Evolutionary conservation across 2,329 filamentous ascomycete genomes (phyloP), one percentile per base, ranked within the genome.

Genomic region (Geoglossum cookeanum): DNA sequence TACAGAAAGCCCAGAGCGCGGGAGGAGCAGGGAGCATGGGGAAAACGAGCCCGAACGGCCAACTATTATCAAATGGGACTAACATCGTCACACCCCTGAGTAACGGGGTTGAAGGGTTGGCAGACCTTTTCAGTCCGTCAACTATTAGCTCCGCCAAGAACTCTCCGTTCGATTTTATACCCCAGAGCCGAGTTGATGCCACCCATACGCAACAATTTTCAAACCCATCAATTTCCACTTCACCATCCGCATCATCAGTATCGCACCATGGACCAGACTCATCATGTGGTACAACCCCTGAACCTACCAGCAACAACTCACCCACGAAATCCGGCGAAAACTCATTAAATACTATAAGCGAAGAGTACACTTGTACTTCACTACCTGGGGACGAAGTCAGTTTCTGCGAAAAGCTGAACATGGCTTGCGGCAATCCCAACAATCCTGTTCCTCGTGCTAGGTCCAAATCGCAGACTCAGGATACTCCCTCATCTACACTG

Each of bases 271-370:
- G 69, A 56, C 62, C 62, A 54, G 61, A 60, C 39, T 65, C 64
- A 35, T 66, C 64, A 48, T 63, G 63, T 64, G 84, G 83, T 30
- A 90, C 85, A 0, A 90, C 86, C 1, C 86, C 86, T 0, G 85
- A 90, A 67, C 83, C 86, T 0, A 15, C 39, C 3, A 80, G 76
- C 53, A 83, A 80, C 35, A 83, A 85, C 63, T 90, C 85, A 15
- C 86, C 83, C 3, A 72, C 55, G 4, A 84, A 85, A 67, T 76
- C 82, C 17, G 66, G 79, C 45, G 81, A 84, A 60, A 78, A 59
- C 51, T 54, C 77, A 0, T 64, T 83, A 62, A 77, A 78, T 1
- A 83, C 80, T 1, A 85, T 85, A 64, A 80, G 79, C 57, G 80
- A 83, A 65, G 83, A 86, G 66, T 73, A 81, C 59, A 70, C 77